Percentiles rank a stretch among this genome's conserved stretches.
phyloP scores from a whole-genome alignment of 2,329 filamentous ascomycete species.

The Fusarium sp. region DNA sequence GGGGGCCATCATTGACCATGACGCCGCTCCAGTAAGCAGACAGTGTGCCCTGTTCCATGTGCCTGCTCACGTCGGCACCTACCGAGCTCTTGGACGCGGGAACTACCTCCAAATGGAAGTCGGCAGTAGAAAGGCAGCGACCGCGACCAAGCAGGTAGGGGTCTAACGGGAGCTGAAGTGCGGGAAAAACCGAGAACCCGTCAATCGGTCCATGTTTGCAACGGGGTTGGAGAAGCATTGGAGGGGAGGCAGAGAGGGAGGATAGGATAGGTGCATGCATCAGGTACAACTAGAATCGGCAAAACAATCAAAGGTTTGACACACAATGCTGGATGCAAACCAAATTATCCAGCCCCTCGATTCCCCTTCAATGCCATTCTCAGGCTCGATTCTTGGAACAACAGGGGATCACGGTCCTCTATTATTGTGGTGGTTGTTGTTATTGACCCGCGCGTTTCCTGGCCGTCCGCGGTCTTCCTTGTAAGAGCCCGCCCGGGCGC shows the following conservation, averaged over 20 bases:
- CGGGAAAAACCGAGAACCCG: conserved; percentile 5
- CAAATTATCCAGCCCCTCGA: conserved; percentile 2
- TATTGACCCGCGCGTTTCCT: conserved; percentile 47
- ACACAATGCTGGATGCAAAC: background rate
- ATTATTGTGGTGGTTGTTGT: conserved; percentile 47
- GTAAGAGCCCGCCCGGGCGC: conserved; percentile 17
- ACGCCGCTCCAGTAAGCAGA: conserved; percentile 7
- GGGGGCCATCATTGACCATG: conserved; percentile 20
- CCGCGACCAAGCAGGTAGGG: background rate
- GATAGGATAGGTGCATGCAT: background rate
- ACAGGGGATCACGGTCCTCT: conserved; percentile 27
- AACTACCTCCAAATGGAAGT: background rate
- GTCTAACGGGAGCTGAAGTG: conserved; percentile 1
- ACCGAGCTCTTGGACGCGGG: conserved; percentile 17
- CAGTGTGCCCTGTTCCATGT: conserved; percentile 19
- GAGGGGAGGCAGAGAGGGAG: background rate
- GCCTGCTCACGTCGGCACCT: conserved; percentile 18
- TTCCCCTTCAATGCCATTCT: conserved; percentile 4
- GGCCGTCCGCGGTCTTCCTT: conserved; percentile 42
- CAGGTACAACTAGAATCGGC: background rate
- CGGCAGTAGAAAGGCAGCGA: background rate
- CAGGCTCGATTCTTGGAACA: conserved; percentile 12
- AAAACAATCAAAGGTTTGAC: background rate
- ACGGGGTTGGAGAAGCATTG: conserved; percentile 5
- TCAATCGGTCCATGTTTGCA: conserved; percentile 3